phyloP scores from a whole-genome alignment of 2,329 filamentous ascomycete genomes.

The Diaporthe helianthi region DNA sequence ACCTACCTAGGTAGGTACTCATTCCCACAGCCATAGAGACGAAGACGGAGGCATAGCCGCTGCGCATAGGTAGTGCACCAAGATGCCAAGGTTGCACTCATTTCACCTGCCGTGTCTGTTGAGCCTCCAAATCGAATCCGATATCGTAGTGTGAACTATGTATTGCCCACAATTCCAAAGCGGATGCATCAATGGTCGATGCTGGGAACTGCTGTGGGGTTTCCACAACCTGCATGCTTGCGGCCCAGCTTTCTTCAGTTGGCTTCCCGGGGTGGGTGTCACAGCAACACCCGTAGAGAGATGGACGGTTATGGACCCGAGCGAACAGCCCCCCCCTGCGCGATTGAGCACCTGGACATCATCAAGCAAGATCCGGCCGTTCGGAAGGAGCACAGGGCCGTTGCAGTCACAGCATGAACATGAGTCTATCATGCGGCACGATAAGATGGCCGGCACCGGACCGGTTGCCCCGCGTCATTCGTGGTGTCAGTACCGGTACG shows the following conservation, averaged over 20 bases:
- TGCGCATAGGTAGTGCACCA: too few species aligned
- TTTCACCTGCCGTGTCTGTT: background rate
- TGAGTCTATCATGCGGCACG: constrained; percentile 13
- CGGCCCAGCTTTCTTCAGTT: background rate
- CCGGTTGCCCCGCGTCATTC: constrained; percentile 19
- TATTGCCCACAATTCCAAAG: background rate
- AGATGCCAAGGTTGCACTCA: constrained; percentile 16
- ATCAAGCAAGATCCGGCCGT: background rate
- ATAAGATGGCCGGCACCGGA: constrained; percentile 27
- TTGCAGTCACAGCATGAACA: constrained; percentile 3
- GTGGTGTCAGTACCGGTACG: background rate
- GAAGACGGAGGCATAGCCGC: constrained; percentile 1
- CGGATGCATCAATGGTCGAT: background rate
- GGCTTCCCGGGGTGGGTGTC: constrained; percentile 7
- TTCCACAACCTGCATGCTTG: background rate
- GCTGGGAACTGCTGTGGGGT: background rate
- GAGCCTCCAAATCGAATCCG: constrained; percentile 14
- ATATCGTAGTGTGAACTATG: too few species aligned
- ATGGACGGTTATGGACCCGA: constrained; percentile 1
- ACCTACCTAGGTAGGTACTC: too few species aligned
- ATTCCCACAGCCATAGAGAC: background rate
- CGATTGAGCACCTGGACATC: constrained; percentile 11
- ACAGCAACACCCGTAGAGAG: background rate
- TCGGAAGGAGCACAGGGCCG: constrained; percentile 6
- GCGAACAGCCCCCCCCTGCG: constrained; percentile 11